Evolutionary conservation across 2,329 filamentous ascomycete genomes (phyloP), one percentile per base, ranked within the genome.

Genomic region (Nemania sp.): DNA sequence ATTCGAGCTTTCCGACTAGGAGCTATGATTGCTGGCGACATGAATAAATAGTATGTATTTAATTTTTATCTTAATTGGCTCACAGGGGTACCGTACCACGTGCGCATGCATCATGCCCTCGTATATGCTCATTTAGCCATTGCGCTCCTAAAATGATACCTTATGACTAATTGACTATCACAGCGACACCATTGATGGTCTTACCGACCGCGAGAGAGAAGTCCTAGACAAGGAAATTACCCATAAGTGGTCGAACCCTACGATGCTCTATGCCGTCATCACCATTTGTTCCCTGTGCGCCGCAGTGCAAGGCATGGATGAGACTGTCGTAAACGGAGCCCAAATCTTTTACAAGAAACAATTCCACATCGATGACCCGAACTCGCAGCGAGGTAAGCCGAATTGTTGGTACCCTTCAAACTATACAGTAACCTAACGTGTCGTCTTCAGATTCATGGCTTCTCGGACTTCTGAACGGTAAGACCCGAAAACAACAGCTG

Each of bases 241-340:
- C 1, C 78, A 88, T 64, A 84, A 83, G 56, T 91, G 88, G 88
- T 80, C 79, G 5, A 87, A 91, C 62, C 86, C 87, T 0, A 74
- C 68, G 58, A 80, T 81, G 67, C 76, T 90, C 43, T 89, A 88
- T 68, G 75, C 84, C 46, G 78, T 89, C 6, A 83, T 90, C 58
- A 66, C 84, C 12, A 74, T 75, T 71, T 70, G 61, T 66, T 70
- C 60, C 3, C 60, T 66, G 2, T 65, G 61, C 22, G 86, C 86
- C 14, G 84, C 85, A 20, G 86, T 89, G 0, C 86, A 89, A 65
- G 86, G 86, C 62, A 86, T 87, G 83, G 84, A 88, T 67, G 83
- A 88, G 70, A 86, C 84, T 0, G 85, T 87, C 23, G 82, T 88
- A 60, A 88, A 88, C 63, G 85, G 85, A 37, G 85, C 83, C 7